A percentile compares a stretch with the other conserved stretches of the same genome.
Conservation (phyloP, 2,329 filamentous ascomycete genomes). For the Ophiostoma montium region DNA sequence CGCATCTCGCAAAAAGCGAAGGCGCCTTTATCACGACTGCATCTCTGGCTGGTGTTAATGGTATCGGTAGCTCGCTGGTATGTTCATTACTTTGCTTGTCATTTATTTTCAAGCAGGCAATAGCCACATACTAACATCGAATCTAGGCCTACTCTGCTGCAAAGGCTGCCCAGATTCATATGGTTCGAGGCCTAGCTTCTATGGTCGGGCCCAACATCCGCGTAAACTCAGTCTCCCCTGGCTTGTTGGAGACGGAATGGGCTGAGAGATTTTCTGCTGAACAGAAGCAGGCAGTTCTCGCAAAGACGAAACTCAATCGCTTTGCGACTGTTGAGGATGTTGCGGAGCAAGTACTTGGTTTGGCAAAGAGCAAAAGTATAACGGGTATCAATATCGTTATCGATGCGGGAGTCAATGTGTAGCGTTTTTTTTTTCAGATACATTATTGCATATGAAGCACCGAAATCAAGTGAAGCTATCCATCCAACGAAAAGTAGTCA, state of each 20-base stretch:
- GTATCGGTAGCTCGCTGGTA: conserved; percentile 46
- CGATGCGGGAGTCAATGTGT: conserved; percentile 8
- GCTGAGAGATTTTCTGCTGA: conserved; percentile 43
- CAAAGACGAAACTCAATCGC: conserved; percentile 44
- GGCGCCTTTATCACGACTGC: conserved; percentile 52
- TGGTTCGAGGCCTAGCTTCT: conserved; percentile 38
- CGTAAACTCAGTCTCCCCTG: conserved; percentile 45
- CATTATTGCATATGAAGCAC: too few species aligned
- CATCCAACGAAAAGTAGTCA: too few species aligned
- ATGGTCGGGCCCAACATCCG: conserved; percentile 40
- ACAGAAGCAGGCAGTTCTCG: conserved; percentile 35
- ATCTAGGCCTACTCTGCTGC: conserved; percentile 57
- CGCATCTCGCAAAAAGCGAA: conserved; percentile 39
- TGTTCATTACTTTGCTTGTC: conserved; percentile 10
- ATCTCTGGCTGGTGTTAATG: conserved; percentile 48
- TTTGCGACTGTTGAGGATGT: conserved; percentile 36
- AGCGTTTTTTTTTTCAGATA: too few species aligned
- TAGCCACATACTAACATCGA: background rate
- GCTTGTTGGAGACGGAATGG: conserved; percentile 47
- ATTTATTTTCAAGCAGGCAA: background rate
- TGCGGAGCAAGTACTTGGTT: conserved; percentile 8
- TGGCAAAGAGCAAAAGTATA: conserved; percentile 9
- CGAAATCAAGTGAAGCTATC: too few species aligned
- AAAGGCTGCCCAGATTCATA: conserved; percentile 56
- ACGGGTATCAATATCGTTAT: conserved; percentile 11